Base-by-base conservation (phyloP, 805 yeast species). In the Starmerella asiatica region DNA sequence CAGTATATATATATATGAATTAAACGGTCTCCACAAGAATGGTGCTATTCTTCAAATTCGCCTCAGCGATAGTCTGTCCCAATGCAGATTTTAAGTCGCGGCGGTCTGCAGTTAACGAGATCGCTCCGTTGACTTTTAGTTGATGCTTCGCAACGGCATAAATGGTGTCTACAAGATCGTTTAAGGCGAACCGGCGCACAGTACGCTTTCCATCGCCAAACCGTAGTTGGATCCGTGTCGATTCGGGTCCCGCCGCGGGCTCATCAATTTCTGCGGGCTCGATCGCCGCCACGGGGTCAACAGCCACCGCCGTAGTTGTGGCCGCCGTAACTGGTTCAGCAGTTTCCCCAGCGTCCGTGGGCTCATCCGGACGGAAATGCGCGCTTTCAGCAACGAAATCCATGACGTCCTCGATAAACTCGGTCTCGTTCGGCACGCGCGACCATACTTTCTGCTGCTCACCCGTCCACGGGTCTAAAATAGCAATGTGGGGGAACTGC, bases 401-500 rank as follows among this genome's bases (percentile, higher is more conserved):
- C 30, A 74, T 69, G 3, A 82, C 73, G 37, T 81, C 83, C 29
- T 69, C 68, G 7, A 77, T 57, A 74, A 86, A 86, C 16, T 60
- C 64, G 3, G 68, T 67, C 0, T 69, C 64, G 16, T 62, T 61
- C 0, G 93, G 93, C 1, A 74, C 76, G 23, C 59, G 61, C n/a
- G 67, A 62, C 94, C 96, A 91, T 38, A 67, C 67, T 49, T 71
- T 70, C 40, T 84, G 70, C 44, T 93, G 68, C 59, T 91, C 99
- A 18, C 97, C 97, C 0, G 98, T 91, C 56, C 86, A 74, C 2
- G 98, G 96, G 54, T 91, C 99, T 36, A 91, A 57, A 29, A 91
- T 81, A 1, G 95, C 81, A 31, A 91, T 76, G 56, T 91, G 96
- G 1, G 99, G 99, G 56, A 63, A 79, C 19, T 36, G 37, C 19